These are phyloP conservation scores for Exophiala oligosperma DNA, from an alignment of 2,329 filamentous ascomycete genomes.

Conservation along the genomic window DNA sequence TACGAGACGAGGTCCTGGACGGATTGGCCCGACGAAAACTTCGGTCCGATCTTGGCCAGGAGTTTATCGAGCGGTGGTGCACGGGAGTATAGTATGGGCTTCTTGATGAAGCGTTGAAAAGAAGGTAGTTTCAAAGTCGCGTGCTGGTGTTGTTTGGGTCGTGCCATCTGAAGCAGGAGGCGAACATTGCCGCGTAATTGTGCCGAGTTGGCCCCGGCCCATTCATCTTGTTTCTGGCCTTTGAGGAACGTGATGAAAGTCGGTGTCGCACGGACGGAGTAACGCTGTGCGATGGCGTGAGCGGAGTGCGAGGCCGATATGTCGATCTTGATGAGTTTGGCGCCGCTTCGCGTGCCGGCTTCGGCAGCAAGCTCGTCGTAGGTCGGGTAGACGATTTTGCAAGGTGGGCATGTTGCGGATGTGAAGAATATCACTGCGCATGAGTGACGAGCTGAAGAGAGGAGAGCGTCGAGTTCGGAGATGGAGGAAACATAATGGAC, in stretches of 20 bases:
- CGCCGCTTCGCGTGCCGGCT: conserved; percentile 49
- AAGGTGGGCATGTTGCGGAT: conserved; percentile 80
- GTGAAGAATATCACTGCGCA: conserved; percentile 91
- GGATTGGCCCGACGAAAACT: conserved; percentile 56
- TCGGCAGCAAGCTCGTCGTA: conserved; percentile 80
- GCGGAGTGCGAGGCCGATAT: conserved; percentile 57
- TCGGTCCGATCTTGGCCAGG: conserved; percentile 69
- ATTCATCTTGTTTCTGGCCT: conserved; percentile 74
- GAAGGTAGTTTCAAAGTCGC: conserved; percentile 68
- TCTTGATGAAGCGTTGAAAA: conserved; percentile 62
- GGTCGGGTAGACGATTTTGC: conserved; percentile 76
- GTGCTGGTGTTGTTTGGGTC: conserved; percentile 71
- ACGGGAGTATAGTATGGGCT: conserved; percentile 75
- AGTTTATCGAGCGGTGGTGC: conserved; percentile 81
- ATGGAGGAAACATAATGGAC: conserved; percentile 65
- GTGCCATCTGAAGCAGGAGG: conserved; percentile 72
- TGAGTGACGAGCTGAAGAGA: conserved; percentile 61
- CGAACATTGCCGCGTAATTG: conserved; percentile 70
- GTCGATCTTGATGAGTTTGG: conserved; percentile 79
- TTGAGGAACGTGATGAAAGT: conserved; percentile 85
- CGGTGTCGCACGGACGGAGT: conserved; percentile 73
- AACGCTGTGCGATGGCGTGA: conserved; percentile 63
- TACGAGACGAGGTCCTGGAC: conserved; percentile 69
- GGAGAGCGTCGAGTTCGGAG: conserved; percentile 59
- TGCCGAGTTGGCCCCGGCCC: conserved; percentile 72